Base-by-base conservation (phyloP, 768 basidiomycete genomes). In the Hericium coralloides region DNA sequence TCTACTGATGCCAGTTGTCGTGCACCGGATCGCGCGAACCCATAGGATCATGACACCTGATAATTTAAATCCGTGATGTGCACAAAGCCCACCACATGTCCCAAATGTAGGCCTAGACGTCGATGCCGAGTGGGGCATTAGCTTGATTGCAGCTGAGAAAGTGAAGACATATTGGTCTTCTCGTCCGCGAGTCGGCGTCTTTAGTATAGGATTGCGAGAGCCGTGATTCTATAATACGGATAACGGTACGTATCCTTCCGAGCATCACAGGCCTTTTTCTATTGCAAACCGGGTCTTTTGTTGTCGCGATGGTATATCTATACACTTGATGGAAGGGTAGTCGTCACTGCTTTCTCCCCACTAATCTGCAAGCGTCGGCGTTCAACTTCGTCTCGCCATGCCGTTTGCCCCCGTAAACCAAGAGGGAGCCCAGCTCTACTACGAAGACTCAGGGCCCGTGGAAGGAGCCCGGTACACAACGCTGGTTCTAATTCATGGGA, bases 401-500 rank as follows among this genome's bases (percentile, higher is more conserved):
- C 61, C 57, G 12, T 18, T 58, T 17, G 56, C 59, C 38, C 23
- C 39, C 4, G 23, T 54, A 6, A n/a, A 22, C 39, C 2, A 47
- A 38, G 23, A 36, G 15, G 20, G 36, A 31, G 14, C 38, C 15
- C 38, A 45, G 43, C 43, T 54, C 14, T 43, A 43, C 2, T 62
- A 60, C 45, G 56, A 62, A 20, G 61, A 62, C 39, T 49, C 49
- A 3, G 61, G 61, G 14, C 47, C 59, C 4, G 31, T 60, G 25
- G 18, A 22, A 26, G 61, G 59, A 1, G 20, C 18, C 9, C 15
- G 20, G 3, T 62, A 62, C 22, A 62, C 59, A 15, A 62, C 61
- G 1, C 37, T 62, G n/a, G 61, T 62, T n/a, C 55, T 60, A 47
- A 57, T 62, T 12, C 59, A 62, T 18, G 61, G 61, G 38, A 58